Base-by-base conservation (phyloP, 352 stramenopile species). In the Pythium sukuiense region DNA sequence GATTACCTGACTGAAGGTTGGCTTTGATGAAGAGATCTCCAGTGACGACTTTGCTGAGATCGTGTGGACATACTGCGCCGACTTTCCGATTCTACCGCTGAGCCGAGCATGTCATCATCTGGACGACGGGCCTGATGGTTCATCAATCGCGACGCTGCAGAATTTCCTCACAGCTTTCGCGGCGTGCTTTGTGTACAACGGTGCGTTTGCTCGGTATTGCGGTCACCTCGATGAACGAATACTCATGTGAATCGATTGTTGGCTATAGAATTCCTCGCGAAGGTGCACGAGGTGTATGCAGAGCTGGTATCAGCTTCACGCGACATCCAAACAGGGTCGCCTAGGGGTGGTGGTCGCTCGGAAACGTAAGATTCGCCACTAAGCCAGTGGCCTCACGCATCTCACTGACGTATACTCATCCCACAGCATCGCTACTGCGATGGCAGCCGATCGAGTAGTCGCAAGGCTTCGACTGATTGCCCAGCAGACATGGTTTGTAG, bases 41-140 rank as follows among this genome's bases (percentile, higher is more conserved):
- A 71, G 74, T 1, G 81, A 78, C 18, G 79, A 90, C 67, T 88
- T 90, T 58, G 76, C 59, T 0, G 79, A 90, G 59, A 72, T 90
- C 61, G 35, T 90, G 5, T 76, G 64, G 77, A 81, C 72, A 32
- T 78, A 87, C 33, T 90, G 79, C 63, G 72, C 72, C 43, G 78
- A 90, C 59, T 62, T 90, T 20, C 76, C 81, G 6, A 45, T 18
- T 5, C 61, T 76, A 27, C 49, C 86, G 30, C 61, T 90, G 48
- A 63, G 72, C 24, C 79, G 83, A 32, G 69, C 76, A 35, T 71
- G 72, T 2, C 75, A 63, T 12, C 81, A 89, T 61, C 30, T 88
- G 14, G 56, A 63, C 2, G 69, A 77, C 37, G 63, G 59, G 16
- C 70, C 82, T 1, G 74, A 81, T n/a, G 71, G 69, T 2, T 55